Percentiles rank a stretch among this genome's conserved stretches.
Conservation (phyloP, 129 eudicot genomes). For the Kitagawia praeruptora region DNA sequence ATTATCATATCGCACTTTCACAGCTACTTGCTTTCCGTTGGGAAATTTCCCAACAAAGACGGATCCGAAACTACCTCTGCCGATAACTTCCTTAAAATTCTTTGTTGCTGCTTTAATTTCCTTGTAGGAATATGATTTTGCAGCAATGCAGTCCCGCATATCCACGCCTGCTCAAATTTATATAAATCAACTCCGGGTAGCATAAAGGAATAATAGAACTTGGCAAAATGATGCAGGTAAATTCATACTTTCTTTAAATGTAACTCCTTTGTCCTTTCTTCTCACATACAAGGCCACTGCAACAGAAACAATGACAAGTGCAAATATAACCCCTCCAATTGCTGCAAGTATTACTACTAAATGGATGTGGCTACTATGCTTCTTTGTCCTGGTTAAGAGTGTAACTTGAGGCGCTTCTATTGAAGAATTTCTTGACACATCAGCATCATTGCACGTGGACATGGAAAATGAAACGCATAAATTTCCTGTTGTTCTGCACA, state of each 20-base stretch:
- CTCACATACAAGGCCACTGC: conserved; percentile 35
- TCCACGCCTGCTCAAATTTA: conserved; percentile 33
- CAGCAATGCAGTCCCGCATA: conserved; percentile 43
- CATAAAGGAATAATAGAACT: not conserved
- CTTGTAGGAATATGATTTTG: conserved; percentile 61
- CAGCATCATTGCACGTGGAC: conserved; percentile 35
- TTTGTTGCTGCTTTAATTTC: conserved; percentile 79
- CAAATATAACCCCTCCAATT: conserved; percentile 46
- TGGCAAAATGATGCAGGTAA: not conserved
- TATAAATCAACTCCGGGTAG: not conserved
- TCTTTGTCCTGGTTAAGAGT: conserved; percentile 36
- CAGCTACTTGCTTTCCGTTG: conserved; percentile 64
- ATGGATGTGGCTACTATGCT: conserved; percentile 50
- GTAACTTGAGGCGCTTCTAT: conserved; percentile 80
- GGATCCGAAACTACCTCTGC: conserved; percentile 87
- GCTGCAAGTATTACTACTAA: conserved; percentile 48
- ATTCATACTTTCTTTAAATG: conserved; percentile 26
- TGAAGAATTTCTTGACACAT: conserved; percentile 35
- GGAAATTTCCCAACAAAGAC: conserved; percentile 75
- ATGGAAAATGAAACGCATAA: conserved; percentile 65
- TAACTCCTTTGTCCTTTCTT: conserved; percentile 26
- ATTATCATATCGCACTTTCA: conserved; percentile 75
- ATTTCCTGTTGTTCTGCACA: conserved; percentile 79
- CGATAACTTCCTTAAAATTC: conserved; percentile 70
- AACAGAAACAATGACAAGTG: conserved; percentile 27